Evolutionary conservation across 768 basidiomycete genomes (phyloP), one percentile per base, ranked within the genome.

Genomic region (Sutorius australiensis): DNA sequence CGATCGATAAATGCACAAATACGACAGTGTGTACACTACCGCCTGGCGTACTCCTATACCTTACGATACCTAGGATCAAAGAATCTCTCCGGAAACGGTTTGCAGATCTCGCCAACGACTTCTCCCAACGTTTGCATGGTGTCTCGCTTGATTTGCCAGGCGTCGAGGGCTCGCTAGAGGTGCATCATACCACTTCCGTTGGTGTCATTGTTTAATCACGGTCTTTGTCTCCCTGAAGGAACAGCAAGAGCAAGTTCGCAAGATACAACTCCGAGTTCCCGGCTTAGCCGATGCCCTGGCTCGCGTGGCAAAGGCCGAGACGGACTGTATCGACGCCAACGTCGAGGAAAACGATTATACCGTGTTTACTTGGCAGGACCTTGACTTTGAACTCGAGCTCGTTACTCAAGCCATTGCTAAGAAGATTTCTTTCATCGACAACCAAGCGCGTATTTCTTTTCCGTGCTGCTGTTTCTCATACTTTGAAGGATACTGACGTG

Each of bases 271-370:
- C 1, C 81, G 82, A 54, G 75, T 95, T 62, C 82, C 88, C 0
- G 72, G 77, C 0, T 75, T 98, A 31, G 77, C 82, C 6, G 79
- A 83, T 10, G 72, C 77, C 0, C 67, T 92, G 31, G 71, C 68
- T 12, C 65, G 76, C 13, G 83, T 95, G 10, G 74, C 74, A 0
- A 73, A 67, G 0, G 86, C 85, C 0, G 92, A 98, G 61, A 75
- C 77, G 1, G 88, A 87, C 48, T 97, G 95, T 70, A 72, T 72
- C 4, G 81, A 83, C 7, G 95, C 94, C 10, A 97, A 98, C 55
- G 87, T 98, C 6, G 95, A 98, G 63, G 95, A 97, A 70, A 98
- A 97, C 65, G 95, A 98, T 66, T 90, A 95, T 67, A 95, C 93
- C 0, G 83, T 95, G 3, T 88, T 95, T 63, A 91, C 89, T 5